Conservation (phyloP, 768 basidiomycete genomes). For the Phanerochaete carnosa region DNA sequence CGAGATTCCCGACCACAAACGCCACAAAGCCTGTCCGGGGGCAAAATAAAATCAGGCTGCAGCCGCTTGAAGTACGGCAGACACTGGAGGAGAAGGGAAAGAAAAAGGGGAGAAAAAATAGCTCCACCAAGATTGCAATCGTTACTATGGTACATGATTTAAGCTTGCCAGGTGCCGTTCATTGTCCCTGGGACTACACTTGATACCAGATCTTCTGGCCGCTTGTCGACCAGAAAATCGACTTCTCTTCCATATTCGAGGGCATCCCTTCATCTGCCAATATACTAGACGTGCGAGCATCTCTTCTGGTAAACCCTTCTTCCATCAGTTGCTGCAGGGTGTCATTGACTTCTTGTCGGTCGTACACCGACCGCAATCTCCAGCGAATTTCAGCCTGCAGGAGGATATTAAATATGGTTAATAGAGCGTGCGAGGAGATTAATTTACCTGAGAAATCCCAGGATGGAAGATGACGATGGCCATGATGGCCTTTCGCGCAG, state of each 20-base stretch:
- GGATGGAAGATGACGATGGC: constrained; percentile 67
- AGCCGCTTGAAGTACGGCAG: no score
- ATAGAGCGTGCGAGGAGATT: background rate
- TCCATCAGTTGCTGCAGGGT: constrained; percentile 48
- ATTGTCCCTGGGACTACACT: constrained; percentile 29
- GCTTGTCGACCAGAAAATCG: constrained; percentile 52
- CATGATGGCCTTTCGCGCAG: constrained; percentile 67
- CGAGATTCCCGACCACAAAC: no score
- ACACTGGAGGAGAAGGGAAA: no score
- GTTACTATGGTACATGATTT: no score
- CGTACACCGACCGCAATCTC: constrained; percentile 69
- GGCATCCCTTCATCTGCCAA: constrained; percentile 29
- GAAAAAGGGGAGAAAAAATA: no score
- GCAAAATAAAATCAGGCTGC: no score
- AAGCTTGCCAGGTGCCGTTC: background rate
- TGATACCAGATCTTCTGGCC: constrained; percentile 67
- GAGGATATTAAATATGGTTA: background rate
- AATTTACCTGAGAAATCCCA: constrained; percentile 66
- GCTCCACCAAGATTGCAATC: no score
- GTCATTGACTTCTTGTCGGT: constrained; percentile 72
- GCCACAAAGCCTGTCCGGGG: background rate
- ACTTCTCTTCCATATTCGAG: constrained; percentile 50
- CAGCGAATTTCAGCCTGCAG: constrained; percentile 64
- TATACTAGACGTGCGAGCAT: constrained; percentile 19
- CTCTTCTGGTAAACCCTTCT: constrained; percentile 46